Conservation (phyloP, 352 stramenopile species). For the Thalassiosira mediterranea region DNA sequence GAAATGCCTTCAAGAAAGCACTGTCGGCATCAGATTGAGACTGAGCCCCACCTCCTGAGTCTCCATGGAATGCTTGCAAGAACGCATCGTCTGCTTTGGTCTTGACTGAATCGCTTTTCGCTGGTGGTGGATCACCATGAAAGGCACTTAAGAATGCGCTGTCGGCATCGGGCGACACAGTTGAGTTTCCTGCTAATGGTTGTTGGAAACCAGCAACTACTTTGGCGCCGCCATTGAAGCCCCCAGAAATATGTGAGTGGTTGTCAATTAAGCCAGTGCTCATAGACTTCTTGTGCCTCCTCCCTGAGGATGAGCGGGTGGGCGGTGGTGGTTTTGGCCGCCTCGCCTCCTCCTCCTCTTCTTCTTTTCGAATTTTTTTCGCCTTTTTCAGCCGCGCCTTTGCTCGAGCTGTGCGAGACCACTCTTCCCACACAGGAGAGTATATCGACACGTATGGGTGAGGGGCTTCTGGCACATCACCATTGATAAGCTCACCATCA, state of each 20-base stretch:
- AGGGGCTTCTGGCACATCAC: constrained; percentile 26
- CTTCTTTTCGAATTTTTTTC: not conserved
- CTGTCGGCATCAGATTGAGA: too few species aligned
- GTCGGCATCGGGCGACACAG: too few species aligned
- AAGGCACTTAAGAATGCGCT: too few species aligned
- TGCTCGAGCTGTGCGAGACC: constrained; percentile 32
- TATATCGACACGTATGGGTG: constrained; percentile 64
- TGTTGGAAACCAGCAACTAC: too few species aligned
- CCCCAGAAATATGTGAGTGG: too few species aligned
- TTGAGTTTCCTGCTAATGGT: too few species aligned
- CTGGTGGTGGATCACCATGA: too few species aligned
- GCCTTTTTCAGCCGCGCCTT: constrained; percentile 42
- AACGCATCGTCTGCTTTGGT: constrained; percentile 3
- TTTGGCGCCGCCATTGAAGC: too few species aligned
- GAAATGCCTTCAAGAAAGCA: too few species aligned
- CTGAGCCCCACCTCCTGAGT: too few species aligned
- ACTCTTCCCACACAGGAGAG: constrained; percentile 65
- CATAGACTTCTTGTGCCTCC: constrained; percentile 29
- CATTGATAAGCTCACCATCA: constrained; percentile 15
- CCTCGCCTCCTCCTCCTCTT: constrained; percentile 1
- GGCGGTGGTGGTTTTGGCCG: not conserved
- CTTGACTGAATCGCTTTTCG: too few species aligned
- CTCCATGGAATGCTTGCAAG: too few species aligned
- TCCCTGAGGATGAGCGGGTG: not conserved
- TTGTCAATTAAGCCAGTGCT: constrained; percentile 23